Evolutionary conservation across 768 basidiomycete species (phyloP), one percentile per base, ranked within the genome.

Genomic region (Coprinellus micaceus): DNA sequence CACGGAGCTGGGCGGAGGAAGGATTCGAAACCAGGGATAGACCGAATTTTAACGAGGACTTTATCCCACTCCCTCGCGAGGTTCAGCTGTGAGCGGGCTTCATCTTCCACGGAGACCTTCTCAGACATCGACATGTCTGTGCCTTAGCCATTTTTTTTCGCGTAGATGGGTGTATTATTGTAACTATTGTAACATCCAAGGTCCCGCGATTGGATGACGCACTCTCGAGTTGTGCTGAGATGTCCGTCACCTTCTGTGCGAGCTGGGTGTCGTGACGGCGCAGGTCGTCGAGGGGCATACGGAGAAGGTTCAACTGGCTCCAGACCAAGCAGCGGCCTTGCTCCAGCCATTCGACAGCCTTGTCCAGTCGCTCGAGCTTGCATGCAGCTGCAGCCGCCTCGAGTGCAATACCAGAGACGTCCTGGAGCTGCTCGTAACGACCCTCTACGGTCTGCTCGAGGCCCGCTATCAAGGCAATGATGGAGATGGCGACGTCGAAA

Each of bases 301-400:
- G 59, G 39, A 62, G 58, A 36, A 46, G 24, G 12, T 54, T 56
- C 2, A 58, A 50, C 44, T 64, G 63, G 2, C 47, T 46, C 63
- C 63, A 64, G 26, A 64, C 51, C 7, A 64, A 28, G 22, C 56
- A 58, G 7, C 63, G 61, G 3, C 61, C 67, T 52, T 67, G 63
- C 40, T 70, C 69, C 2, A 77, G 63, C 65, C 73, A 65, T 57
- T 74, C 71, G 30, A 75, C 61, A 15, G 65, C 69, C 17, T 54
- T 63, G 2, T 66, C 55, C 12, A 60, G 52, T 6, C 66, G 59
- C 10, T 53, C 53, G 4, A 47, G 15, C 28, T 58, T 52, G 36
- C 68, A 64, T 6, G 70, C 70, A 24, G 62, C 62, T 9, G 64
- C 61, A 1, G 66, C 69, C 3, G 71, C 69, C n/a, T 48, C n/a